Evolutionary conservation across 2,329 filamentous ascomycete species (phyloP).

Genomic region (Emergomyces orientalis): DNA sequence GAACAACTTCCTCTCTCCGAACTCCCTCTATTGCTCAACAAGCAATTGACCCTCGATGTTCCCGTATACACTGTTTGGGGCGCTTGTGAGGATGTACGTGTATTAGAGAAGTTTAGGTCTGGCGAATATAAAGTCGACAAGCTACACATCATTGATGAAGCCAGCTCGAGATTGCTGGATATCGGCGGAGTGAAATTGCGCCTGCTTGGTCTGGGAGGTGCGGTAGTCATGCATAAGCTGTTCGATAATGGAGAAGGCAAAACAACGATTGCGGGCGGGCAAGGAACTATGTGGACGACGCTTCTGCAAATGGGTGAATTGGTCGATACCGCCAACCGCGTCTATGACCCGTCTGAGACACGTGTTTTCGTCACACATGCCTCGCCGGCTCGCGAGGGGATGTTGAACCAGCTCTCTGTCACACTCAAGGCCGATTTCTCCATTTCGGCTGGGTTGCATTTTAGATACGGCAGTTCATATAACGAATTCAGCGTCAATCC

Average conservation of each 20-base stretch:
- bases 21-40: constrained; percentile 77
- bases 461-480: constrained; percentile 97
- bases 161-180: constrained; percentile 88
- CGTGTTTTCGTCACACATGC: constrained; percentile 95
- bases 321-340: constrained; percentile 93
- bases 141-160: constrained; percentile 96
- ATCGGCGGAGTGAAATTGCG: constrained; percentile 92
- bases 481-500: constrained; percentile 99
- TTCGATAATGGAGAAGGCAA: constrained; percentile 97
- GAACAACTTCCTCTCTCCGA: constrained; percentile 86
- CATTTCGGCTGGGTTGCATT: constrained; percentile 92
- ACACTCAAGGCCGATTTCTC: constrained; percentile 98
- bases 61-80: constrained; percentile 99
- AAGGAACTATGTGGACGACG: constrained; percentile 99
- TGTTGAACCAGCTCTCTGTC: constrained; percentile 94
- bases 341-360: constrained; percentile 96
- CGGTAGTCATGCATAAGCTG: constrained; percentile 98
- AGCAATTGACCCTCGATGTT: constrained; percentile 82
- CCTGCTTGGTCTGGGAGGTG: constrained; percentile 83
- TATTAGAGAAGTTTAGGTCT: constrained; percentile 93
- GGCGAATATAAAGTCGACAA: constrained; percentile 97
- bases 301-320: constrained; percentile 96
- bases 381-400: constrained; percentile 89
- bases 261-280: constrained; percentile 94
- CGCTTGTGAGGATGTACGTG: constrained; percentile 94